Evolutionary conservation across 2,329 filamentous ascomycete species (phyloP).

Genomic region (Claviceps purpurea): DNA sequence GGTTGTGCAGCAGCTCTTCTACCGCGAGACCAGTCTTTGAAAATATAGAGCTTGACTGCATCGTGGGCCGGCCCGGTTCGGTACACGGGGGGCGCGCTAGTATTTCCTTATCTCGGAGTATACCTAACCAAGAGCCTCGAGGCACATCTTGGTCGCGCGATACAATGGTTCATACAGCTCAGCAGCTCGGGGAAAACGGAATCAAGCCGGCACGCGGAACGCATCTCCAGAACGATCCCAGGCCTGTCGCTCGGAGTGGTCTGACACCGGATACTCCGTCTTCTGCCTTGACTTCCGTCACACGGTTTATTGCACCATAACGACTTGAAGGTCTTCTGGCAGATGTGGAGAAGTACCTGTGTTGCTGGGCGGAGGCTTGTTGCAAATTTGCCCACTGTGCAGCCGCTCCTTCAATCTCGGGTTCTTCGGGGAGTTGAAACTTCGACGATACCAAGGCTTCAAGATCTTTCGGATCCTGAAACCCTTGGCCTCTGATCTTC

Average conservation of each 20-base stretch:
- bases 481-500: constrained; percentile 16
- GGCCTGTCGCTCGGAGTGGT: constrained; percentile 32
- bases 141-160: constrained; percentile 29
- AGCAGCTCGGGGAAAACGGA: constrained; percentile 32
- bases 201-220: constrained; percentile 42
- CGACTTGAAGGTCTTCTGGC: constrained; percentile 12
- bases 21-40: constrained; percentile 39
- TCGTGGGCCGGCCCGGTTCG: constrained; percentile 29
- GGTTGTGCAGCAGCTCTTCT: constrained; percentile 16
- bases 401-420: constrained; percentile 10
- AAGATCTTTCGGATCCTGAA: constrained; percentile 14
- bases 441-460: constrained; percentile 18
- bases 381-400: constrained; percentile 23
- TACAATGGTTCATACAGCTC: constrained; percentile 44
- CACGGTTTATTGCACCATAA: neutral
- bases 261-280: constrained; percentile 18
- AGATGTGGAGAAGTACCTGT: constrained; percentile 21
- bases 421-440: constrained; percentile 18
- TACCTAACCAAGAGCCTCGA: constrained; percentile 35
- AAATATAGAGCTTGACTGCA: constrained; percentile 40
- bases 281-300: neutral
- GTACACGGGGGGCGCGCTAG: constrained; percentile 27
- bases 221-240: constrained; percentile 47
- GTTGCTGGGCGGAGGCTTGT: constrained; percentile 21
- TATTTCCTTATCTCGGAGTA: constrained; percentile 46